phyloP scores from a whole-genome alignment of 192 early-diverging fungal genomes.

The Podila horticola region DNA sequence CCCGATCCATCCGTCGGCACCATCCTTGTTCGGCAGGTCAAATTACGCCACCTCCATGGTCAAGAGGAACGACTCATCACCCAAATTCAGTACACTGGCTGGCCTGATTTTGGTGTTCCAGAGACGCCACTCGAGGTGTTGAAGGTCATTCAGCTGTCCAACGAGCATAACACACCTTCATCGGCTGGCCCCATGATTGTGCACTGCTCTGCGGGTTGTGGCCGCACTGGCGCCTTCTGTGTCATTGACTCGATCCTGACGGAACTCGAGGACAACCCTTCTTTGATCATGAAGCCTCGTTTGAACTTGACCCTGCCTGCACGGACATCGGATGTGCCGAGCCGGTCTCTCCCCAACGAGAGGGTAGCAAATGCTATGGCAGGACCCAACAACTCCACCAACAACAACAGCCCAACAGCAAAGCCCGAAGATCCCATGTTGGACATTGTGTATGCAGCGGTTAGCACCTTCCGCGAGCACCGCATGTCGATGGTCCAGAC shows the following conservation, averaged over 20 bases:
- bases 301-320: neutral
- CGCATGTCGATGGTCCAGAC: slow-evolving; percentile 89
- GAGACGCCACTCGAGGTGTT: slow-evolving; percentile 71
- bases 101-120: slow-evolving; percentile 92
- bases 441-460: slow-evolving; percentile 71
- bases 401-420: slow-evolving; percentile 55
- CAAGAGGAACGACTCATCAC: slow-evolving; percentile 61
- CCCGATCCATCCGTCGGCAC: slow-evolving; percentile 59
- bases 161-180: slow-evolving; percentile 15
- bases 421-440: slow-evolving; percentile 17
- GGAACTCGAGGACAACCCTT: slow-evolving; percentile 10
- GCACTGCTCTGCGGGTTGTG: slow-evolving; percentile 70
- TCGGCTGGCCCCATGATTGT: slow-evolving; percentile 57
- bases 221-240: slow-evolving; percentile 70
- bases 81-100: slow-evolving; percentile 88
- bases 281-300: neutral
- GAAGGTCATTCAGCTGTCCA: slow-evolving; percentile 54
- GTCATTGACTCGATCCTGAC: slow-evolving; percentile 63
- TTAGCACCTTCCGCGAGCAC: slow-evolving; percentile 77
- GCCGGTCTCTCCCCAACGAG: slow-evolving; percentile 61
- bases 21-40: slow-evolving; percentile 68
- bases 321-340: neutral
- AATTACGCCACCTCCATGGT: slow-evolving; percentile 33
- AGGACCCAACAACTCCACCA: slow-evolving; percentile 76
- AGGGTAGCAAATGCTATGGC: slow-evolving; percentile 80